Base-by-base conservation (phyloP, 352 stramenopile species). In the Phytophthora litchii region DNA sequence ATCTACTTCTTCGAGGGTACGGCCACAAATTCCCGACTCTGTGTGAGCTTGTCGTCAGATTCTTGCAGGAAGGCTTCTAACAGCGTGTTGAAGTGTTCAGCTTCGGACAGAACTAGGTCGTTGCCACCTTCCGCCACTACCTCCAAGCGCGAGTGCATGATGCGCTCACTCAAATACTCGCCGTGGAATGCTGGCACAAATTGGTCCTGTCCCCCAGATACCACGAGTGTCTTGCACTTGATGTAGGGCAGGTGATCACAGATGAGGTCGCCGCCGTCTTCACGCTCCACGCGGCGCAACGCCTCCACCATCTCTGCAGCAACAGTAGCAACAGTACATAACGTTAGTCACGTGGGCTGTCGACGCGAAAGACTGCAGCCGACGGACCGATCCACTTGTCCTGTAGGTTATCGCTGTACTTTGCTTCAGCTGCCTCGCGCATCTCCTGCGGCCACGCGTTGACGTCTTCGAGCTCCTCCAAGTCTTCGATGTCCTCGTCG, bases 101-200 rank as follows among this genome's bases (percentile, higher is more conserved):
- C 60, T 35, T 86, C 59, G 9, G 74, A 64, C 17, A 86, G 48
- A 41, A 88, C 72, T 32, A 92, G 51, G 45, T 90, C 80, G 56
- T 92, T 78, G 21, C 71, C 72, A 29, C 78, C 83, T 36, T 70
- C 67, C 4, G 72, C 37, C 17, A 92, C 57, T 34, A 89, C 57
- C 42, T 90, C 75, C 16, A 91, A 57, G 23, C 78, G 70, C 34
- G 83, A 92, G 70, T 94, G 83, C 75, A 92, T 78, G 70, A 94
- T 92, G 54, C 86, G 86, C 58, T 94, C 86, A 70, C 77, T 94
- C 58, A 94, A 45, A 54, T 94, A 94, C 56, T 94, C 83, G 38
- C 79, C 70, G 64, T 94, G 85, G 60, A 83, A 91, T 10, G 64
- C 54, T 14, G 81, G 75, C 35, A 94, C 76, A 13, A 90, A 66